Percentiles rank a stretch among this genome's conserved stretches.
Conservation (phyloP, 2,329 filamentous ascomycete genomes). For the Arthroderma sp. region DNA sequence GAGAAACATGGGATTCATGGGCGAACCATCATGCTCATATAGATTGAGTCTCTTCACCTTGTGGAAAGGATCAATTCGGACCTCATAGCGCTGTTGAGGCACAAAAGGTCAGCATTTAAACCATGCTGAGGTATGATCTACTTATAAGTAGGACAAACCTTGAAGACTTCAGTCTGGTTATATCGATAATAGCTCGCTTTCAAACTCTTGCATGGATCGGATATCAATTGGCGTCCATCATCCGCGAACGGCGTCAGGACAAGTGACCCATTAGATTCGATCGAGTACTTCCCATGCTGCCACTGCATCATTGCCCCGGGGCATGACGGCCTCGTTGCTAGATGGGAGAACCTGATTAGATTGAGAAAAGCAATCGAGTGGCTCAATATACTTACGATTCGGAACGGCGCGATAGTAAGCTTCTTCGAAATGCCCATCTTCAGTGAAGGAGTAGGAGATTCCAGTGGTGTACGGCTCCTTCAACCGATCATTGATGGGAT, state of each 20-base stretch:
- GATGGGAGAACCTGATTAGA: background rate
- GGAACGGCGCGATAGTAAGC: conserved; percentile 57
- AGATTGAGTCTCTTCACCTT: conserved; percentile 51
- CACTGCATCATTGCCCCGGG: conserved; percentile 56
- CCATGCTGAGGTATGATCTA: background rate
- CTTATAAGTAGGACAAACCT: conserved; percentile 31
- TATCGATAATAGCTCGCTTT: conserved; percentile 51
- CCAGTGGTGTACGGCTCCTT: conserved; percentile 54
- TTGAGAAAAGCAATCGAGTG: background rate
- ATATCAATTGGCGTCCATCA: conserved; percentile 55
- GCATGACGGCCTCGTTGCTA: conserved; percentile 48
- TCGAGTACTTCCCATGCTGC: conserved; percentile 54
- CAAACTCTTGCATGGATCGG: conserved; percentile 48
- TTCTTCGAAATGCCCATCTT: conserved; percentile 54
- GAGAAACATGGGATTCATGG: conserved; percentile 55
- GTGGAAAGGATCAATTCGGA: conserved; percentile 47
- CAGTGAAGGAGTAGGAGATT: conserved; percentile 61
- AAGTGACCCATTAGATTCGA: conserved; percentile 46
- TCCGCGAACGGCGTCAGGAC: conserved; percentile 47
- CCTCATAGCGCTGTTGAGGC: conserved; percentile 24
- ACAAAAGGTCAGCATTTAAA: background rate
- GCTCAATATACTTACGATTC: conserved; percentile 43
- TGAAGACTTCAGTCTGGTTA: conserved; percentile 50
- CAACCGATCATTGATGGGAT: conserved; percentile 51
- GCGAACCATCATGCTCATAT: conserved; percentile 49